Conservation (phyloP, 2,329 filamentous ascomycete species). For the Hortaea werneckii region DNA sequence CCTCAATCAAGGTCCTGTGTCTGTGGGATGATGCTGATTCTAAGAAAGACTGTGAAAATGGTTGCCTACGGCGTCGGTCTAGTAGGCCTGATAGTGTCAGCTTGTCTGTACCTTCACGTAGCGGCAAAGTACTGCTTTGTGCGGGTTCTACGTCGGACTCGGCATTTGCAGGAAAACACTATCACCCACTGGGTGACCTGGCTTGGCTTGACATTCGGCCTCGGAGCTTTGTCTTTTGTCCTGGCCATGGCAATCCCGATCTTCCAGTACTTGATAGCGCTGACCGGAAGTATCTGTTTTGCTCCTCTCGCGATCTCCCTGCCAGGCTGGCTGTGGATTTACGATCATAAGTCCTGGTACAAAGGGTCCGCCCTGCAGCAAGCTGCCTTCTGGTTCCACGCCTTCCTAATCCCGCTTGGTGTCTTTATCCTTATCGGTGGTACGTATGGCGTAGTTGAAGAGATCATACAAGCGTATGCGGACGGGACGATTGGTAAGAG, state of each 20-base stretch:
- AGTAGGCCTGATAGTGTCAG: constrained; percentile 43
- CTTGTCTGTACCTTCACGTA: constrained; percentile 39
- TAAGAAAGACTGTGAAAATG: constrained; percentile 43
- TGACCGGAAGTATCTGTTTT: constrained; percentile 42
- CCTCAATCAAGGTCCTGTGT: background rate
- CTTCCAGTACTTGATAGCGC: constrained; percentile 42
- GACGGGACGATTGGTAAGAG: constrained; percentile 32
- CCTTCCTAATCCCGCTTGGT: constrained; percentile 34
- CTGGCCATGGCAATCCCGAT: constrained; percentile 46
- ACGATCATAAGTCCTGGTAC: constrained; percentile 36
- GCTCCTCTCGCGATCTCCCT: constrained; percentile 41
- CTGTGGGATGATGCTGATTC: too few relatives aligned
- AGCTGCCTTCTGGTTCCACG: constrained; percentile 32
- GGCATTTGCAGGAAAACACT: constrained; percentile 44
- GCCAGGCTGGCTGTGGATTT: constrained; percentile 43
- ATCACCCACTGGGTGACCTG: constrained; percentile 43
- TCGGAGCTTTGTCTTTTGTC: constrained; percentile 39
- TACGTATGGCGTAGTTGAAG: constrained; percentile 41
- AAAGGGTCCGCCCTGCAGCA: constrained; percentile 28
- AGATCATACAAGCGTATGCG: constrained; percentile 44
- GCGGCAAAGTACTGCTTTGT: constrained; percentile 49
- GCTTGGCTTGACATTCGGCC: constrained; percentile 35
- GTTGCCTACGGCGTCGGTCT: constrained; percentile 51
- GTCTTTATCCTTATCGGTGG: constrained; percentile 40
- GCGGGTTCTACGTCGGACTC: constrained; percentile 41